These are phyloP conservation scores for Dissophora ornata DNA, from an alignment of 192 early-diverging fungal genomes.

Conservation along the genomic window DNA sequence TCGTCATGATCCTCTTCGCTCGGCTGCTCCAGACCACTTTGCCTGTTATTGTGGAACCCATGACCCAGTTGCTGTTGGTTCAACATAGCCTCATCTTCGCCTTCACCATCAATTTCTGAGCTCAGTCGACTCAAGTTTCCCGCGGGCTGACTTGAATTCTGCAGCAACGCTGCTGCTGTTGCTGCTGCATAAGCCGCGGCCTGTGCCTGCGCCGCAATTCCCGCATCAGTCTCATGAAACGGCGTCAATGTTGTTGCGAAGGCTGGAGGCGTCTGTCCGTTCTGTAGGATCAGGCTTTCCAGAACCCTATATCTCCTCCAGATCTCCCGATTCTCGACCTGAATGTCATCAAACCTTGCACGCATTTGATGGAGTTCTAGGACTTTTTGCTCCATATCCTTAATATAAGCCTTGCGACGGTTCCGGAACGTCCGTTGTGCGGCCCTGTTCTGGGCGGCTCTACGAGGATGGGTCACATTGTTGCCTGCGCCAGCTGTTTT, in stretches of 20 bases:
- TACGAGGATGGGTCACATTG: conserved; percentile 65
- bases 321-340: conserved; percentile 33
- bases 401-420: conserved; percentile 83
- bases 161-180: too few relatives aligned
- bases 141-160: too few relatives aligned
- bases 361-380: conserved; percentile 62
- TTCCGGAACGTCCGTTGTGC: conserved; percentile 93
- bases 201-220: conserved; percentile 1
- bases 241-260: conserved; percentile 13
- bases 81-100: not conserved
- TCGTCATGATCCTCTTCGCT: not conserved
- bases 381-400: conserved; percentile 79
- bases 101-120: not conserved
- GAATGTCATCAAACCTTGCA: conserved; percentile 53
- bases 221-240: conserved; percentile 15
- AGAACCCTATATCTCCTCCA: conserved; percentile 27
- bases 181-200: not conserved
- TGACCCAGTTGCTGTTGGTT: not conserved
- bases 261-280: conserved; percentile 2
- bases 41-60: not conserved
- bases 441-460: conserved; percentile 93
- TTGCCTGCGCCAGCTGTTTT: too few relatives aligned
- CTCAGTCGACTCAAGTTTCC: too few relatives aligned
- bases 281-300: conserved; percentile 10
- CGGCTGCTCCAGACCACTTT: too few relatives aligned